Percentiles rank a stretch among this genome's conserved stretches.
Evolutionary conservation across 805 yeast genomes (phyloP).

Genomic region (Ogataea pilisensis): DNA sequence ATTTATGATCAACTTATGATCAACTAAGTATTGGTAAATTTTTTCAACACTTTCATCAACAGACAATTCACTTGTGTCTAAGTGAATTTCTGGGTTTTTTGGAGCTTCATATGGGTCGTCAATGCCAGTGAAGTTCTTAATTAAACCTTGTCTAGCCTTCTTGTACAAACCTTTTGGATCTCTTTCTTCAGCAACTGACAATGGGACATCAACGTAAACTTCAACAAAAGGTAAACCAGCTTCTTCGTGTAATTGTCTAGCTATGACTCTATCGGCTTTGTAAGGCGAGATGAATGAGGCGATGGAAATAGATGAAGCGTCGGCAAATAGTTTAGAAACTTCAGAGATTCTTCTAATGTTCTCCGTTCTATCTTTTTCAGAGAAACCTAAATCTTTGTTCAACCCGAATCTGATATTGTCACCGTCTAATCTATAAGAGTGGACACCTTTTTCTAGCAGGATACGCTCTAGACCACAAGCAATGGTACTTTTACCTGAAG

Average conservation of each 20-base stretch:
- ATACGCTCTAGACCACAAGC: conserved; percentile 92
- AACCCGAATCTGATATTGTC: conserved; percentile 93
- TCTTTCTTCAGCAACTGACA: conserved; percentile 92
- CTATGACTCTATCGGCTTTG: conserved; percentile 75
- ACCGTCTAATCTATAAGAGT: conserved; percentile 87
- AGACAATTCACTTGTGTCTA: conserved; percentile 64
- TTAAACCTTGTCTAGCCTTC: conserved; percentile 93
- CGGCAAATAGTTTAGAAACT: conserved; percentile 91
- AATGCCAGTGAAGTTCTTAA: conserved; percentile 92
- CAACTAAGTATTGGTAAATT: conserved; percentile 63
- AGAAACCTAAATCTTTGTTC: conserved; percentile 91
- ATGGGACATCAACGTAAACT: conserved; percentile 89
- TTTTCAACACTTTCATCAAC: conserved; percentile 78
- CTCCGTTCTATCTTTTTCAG: conserved; percentile 88
- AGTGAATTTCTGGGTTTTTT: conserved; percentile 73
- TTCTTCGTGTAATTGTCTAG: conserved; percentile 78
- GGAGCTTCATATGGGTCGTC: conserved; percentile 97
- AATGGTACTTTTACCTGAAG: conserved; percentile 87
- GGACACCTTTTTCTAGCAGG: conserved; percentile 61
- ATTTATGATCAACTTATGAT: conserved; percentile 39
- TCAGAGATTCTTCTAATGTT: conserved; percentile 93
- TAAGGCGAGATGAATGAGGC: conserved; percentile 95
- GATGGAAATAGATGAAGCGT: conserved; percentile 80
- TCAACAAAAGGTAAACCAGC: conserved; percentile 80
- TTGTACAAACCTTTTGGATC: conserved; percentile 97